These are phyloP conservation scores for Sordaria brevicollis DNA, from an alignment of 495 filamentous ascomycete species.

Conservation along the genomic window DNA sequence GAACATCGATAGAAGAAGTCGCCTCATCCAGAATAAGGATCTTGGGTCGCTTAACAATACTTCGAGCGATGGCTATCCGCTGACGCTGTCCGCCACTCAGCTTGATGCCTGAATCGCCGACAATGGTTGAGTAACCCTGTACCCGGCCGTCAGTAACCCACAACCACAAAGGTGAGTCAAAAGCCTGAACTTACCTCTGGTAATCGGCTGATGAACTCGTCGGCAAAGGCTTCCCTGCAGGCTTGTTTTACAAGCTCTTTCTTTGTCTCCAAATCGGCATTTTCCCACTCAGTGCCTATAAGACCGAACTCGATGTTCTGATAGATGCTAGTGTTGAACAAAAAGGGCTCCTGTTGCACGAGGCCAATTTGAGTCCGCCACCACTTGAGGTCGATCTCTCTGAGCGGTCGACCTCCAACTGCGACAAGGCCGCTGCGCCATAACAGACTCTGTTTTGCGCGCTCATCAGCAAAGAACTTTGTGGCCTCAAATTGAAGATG, in stretches of 20 bases:
- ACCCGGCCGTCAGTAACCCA: neutral
- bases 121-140: conserved; percentile 52
- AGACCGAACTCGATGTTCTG: conserved; percentile 57
- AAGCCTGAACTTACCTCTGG: conserved; percentile 33
- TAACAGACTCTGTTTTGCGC: conserved; percentile 17
- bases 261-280: conserved; percentile 39
- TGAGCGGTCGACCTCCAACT: conserved; percentile 43
- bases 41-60: conserved; percentile 66
- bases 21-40: conserved; percentile 81
- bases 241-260: conserved; percentile 45
- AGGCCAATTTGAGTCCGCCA: conserved; percentile 55
- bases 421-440: conserved; percentile 41
- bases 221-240: conserved; percentile 50
- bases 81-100: conserved; percentile 57
- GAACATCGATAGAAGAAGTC: conserved; percentile 52
- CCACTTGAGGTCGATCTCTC: conserved; percentile 48
- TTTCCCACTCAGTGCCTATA: conserved; percentile 51
- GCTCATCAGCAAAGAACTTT: neutral
- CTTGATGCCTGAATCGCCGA: conserved; percentile 48
- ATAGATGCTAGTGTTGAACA: conserved; percentile 60
- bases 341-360: conserved; percentile 59
- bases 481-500: conserved; percentile 2
- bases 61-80: conserved; percentile 57
- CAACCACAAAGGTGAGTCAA: neutral
- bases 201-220: conserved; percentile 49